A percentile compares a stretch with the other conserved stretches of the same genome.
phyloP scores from a whole-genome alignment of 352 stramenopile genomes.

The Phytophthora hibernalis region DNA sequence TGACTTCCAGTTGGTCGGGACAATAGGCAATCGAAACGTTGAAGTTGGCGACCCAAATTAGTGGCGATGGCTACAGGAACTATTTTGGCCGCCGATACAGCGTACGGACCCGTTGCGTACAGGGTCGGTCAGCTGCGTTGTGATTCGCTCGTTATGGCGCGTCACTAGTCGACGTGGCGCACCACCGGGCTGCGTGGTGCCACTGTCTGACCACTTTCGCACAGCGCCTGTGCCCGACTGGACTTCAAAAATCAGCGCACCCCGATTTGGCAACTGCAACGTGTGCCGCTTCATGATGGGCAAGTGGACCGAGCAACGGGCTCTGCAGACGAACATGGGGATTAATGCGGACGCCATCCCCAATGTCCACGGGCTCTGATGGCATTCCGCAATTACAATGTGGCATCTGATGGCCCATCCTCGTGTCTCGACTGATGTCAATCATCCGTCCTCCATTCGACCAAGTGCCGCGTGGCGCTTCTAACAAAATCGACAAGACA shows the following conservation, averaged over 20 bases:
- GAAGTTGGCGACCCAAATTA: no score
- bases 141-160: constrained; percentile 17
- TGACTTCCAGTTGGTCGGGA: no score
- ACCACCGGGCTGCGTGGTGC: constrained; percentile 10
- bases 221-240: background rate
- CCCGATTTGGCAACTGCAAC: constrained; percentile 12
- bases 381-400: no score
- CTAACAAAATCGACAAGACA: background rate
- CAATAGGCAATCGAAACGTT: no score
- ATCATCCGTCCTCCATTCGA: background rate
- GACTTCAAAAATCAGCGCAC: constrained; percentile 27
- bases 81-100: background rate
- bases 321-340: constrained; percentile 20
- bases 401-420: no score
- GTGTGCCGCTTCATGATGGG: constrained; percentile 8
- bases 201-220: constrained; percentile 22
- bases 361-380: background rate
- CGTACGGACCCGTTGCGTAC: background rate
- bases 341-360: background rate
- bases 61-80: background rate
- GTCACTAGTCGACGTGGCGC: constrained; percentile 25
- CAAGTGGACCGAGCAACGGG: background rate
- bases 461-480: background rate
- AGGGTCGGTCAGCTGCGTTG: background rate
- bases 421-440: constrained; percentile 8